Percentiles rank a stretch among this genome's conserved stretches.
Evolutionary conservation across 345 rosid species (phyloP).

Genomic region (Dipteronia sinensis): DNA sequence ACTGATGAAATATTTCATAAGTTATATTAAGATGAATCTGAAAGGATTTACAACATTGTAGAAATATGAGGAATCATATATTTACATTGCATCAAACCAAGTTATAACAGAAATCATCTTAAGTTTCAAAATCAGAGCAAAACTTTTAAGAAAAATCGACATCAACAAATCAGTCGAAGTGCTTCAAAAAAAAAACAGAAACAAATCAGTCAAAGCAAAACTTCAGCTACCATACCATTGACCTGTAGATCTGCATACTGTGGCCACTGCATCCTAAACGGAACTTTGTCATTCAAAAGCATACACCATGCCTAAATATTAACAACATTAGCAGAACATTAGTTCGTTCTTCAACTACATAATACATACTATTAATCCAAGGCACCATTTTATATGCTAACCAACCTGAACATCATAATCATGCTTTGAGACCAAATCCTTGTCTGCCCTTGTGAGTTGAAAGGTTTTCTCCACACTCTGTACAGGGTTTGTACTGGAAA

Average conservation of each 20-base stretch:
- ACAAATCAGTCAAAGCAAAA: slow-evolving; percentile 14
- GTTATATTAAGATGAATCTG: background rate
- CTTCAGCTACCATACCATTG: slow-evolving; percentile 64
- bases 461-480: slow-evolving; percentile 73
- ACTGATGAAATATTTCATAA: background rate
- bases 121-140: background rate
- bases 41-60: background rate
- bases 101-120: background rate
- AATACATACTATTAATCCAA: background rate
- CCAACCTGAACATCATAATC: slow-evolving; percentile 86
- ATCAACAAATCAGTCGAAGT: slow-evolving; percentile 13
- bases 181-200: background rate
- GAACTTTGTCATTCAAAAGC: slow-evolving; percentile 97
- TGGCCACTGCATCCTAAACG: slow-evolving; percentile 99
- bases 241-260: slow-evolving; percentile 87
- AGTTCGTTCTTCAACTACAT: slow-evolving; percentile 5
- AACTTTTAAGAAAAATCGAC: background rate
- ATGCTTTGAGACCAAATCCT: slow-evolving; percentile 64
- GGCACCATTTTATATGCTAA: background rate
- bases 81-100: background rate
- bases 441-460: slow-evolving; percentile 71
- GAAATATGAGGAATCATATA: background rate
- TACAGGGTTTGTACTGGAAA: slow-evolving; percentile 70
- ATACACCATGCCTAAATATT: slow-evolving; percentile 88
- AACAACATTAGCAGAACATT: slow-evolving; percentile 21